phyloP scores from a whole-genome alignment of 495 filamentous ascomycete species.

The Hypoxylon trugodes region DNA sequence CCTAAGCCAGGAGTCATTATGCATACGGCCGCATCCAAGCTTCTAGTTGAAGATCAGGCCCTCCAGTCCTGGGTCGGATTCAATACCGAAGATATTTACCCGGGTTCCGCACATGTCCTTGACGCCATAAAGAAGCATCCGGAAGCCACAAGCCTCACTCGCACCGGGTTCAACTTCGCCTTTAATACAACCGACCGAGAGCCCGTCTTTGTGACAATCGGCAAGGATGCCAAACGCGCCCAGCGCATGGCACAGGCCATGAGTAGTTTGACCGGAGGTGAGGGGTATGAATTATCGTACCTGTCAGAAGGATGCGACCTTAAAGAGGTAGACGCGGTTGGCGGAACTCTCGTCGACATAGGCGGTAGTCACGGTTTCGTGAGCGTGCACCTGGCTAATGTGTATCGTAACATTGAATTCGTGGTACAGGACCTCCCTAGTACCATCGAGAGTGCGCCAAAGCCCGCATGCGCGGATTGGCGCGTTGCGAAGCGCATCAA shows the following conservation, averaged over 20 bases:
- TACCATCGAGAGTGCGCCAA: conserved; percentile 55
- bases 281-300: conserved; percentile 59
- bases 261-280: conserved; percentile 55
- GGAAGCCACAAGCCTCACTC: conserved; percentile 51
- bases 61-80: conserved; percentile 61
- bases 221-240: conserved; percentile 54
- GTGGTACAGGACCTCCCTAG: conserved; percentile 65
- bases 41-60: conserved; percentile 53
- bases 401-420: conserved; percentile 59
- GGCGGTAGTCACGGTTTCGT: conserved; percentile 66
- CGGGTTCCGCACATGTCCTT: conserved; percentile 52
- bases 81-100: conserved; percentile 61
- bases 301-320: conserved; percentile 56
- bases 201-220: conserved; percentile 61
- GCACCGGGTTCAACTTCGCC: conserved; percentile 59
- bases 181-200: conserved; percentile 56
- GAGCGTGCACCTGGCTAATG: conserved; percentile 55
- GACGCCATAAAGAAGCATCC: conserved; percentile 48
- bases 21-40: conserved; percentile 60
- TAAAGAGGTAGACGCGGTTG: conserved; percentile 47
- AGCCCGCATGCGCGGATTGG: conserved; percentile 49
- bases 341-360: conserved; percentile 61
- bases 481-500: conserved; percentile 52
- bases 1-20: conserved; percentile 57
- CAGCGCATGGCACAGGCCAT: conserved; percentile 63